Evolutionary conservation across 2,329 filamentous ascomycete species (phyloP).

Genomic region (Aspergillus sp.): DNA sequence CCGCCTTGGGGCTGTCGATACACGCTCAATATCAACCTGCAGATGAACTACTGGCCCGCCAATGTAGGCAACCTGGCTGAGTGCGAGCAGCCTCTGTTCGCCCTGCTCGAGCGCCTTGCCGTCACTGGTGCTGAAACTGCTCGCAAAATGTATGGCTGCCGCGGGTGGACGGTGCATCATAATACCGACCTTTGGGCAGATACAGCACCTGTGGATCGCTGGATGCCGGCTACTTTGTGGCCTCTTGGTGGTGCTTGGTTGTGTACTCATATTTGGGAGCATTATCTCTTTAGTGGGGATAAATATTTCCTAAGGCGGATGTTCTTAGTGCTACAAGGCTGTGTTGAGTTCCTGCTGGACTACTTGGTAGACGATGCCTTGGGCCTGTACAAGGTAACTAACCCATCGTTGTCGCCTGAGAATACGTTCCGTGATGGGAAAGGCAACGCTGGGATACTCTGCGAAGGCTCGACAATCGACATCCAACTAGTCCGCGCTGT

Average conservation of each 20-base stretch:
- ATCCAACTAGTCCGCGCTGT: constrained; percentile 45
- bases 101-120: constrained; percentile 40
- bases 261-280: constrained; percentile 60
- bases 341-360: constrained; percentile 31
- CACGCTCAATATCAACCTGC: constrained; percentile 59
- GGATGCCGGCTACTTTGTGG: constrained; percentile 40
- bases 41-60: constrained; percentile 62
- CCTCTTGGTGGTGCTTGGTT: constrained; percentile 57
- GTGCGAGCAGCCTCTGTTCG: constrained; percentile 42
- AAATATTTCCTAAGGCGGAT: constrained; percentile 20
- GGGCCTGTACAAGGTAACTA: constrained; percentile 26
- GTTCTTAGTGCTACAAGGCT: constrained; percentile 28
- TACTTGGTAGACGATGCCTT: constrained; percentile 27
- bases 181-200: constrained; percentile 62
- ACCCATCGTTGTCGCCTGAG: constrained; percentile 30
- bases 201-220: constrained; percentile 51
- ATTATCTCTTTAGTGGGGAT: constrained; percentile 52
- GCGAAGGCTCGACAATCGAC: constrained; percentile 50
- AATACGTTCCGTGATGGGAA: constrained; percentile 28
- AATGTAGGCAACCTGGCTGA: constrained; percentile 53
- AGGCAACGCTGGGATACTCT: constrained; percentile 23
- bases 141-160: constrained; percentile 52
- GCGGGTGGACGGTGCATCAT: constrained; percentile 58
- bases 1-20: constrained; percentile 57
- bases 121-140: constrained; percentile 52